phyloP scores from a whole-genome alignment of 805 yeast genomes.

The Candida loeiensis region DNA sequence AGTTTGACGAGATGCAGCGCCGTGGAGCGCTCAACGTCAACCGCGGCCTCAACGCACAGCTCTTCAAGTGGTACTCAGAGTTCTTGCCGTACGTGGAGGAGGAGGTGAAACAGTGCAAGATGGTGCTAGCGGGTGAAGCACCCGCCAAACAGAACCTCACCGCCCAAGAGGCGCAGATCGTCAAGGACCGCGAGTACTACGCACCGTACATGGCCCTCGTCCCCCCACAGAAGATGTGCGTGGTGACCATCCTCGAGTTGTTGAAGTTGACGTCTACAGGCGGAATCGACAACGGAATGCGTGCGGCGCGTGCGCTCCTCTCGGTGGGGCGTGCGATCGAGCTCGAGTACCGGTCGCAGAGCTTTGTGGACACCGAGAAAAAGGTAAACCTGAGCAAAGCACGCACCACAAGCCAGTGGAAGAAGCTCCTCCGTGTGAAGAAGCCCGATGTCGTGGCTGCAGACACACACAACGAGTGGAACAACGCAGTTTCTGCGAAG shows the following conservation, averaged over 20 bases:
- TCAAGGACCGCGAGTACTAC: slow-evolving; percentile 50
- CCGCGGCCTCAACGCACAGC: slow-evolving; percentile 62
- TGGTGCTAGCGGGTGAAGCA: slow-evolving; percentile 31
- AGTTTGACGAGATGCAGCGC: slow-evolving; percentile 60
- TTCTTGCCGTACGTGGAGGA: slow-evolving; percentile 67
- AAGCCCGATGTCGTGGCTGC: slow-evolving; percentile 10
- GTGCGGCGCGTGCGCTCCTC: slow-evolving; percentile 77
- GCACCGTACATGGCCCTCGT: slow-evolving; percentile 78
- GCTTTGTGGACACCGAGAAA: slow-evolving; percentile 54
- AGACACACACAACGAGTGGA: slow-evolving; percentile 19
- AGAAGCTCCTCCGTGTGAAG: slow-evolving; percentile 36
- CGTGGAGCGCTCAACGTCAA: slow-evolving; percentile 56
- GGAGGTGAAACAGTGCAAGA: slow-evolving; percentile 58
- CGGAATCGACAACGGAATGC: slow-evolving; percentile 75
- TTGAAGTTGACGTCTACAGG: slow-evolving; percentile 71
- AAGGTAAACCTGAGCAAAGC: slow-evolving; percentile 40
- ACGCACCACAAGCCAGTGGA: slow-evolving; percentile 48
- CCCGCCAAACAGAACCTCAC: slow-evolving; percentile 13
- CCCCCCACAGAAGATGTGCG: slow-evolving; percentile 75
- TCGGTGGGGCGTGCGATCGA: slow-evolving; percentile 84
- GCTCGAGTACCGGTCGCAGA: slow-evolving; percentile 73
- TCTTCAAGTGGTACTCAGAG: slow-evolving; percentile 81
- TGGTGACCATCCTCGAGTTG: slow-evolving; percentile 78
- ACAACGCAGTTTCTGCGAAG: slow-evolving; percentile 42
- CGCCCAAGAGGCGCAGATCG: slow-evolving; percentile 22